Conservation (phyloP, 371 early-diverging fungal genomes). For the Haplosporangium sp. region DNA sequence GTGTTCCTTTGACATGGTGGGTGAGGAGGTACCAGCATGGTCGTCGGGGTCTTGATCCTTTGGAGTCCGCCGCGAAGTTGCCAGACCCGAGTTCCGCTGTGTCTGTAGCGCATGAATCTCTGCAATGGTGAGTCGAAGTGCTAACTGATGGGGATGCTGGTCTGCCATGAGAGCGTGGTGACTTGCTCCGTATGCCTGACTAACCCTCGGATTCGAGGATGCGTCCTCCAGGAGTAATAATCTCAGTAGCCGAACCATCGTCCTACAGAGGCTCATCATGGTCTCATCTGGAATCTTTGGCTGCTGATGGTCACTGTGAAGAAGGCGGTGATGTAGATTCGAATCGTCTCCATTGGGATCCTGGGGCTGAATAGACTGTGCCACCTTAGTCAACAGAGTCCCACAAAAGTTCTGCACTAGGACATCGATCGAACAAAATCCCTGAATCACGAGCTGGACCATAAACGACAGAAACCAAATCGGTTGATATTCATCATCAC, state of each 20-base stretch:
- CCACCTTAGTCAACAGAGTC: slow-evolving; percentile 58
- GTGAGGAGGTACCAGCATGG: background rate
- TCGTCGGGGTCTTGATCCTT: too few species aligned
- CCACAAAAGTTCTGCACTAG: slow-evolving; percentile 59
- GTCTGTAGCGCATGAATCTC: slow-evolving; percentile 53
- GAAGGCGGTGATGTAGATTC: slow-evolving; percentile 22
- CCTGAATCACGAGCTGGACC: slow-evolving; percentile 59
- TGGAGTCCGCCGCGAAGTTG: too few species aligned
- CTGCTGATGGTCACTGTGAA: too few species aligned
- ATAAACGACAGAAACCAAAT: slow-evolving; percentile 66
- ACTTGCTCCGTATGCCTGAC: slow-evolving; percentile 29
- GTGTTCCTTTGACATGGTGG: slow-evolving; percentile 4
- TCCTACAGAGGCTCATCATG: slow-evolving; percentile 59
- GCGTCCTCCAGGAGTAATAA: slow-evolving; percentile 62
- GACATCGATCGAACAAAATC: slow-evolving; percentile 57
- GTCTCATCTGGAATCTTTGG: slow-evolving; percentile 39
- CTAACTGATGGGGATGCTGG: slow-evolving; percentile 18
- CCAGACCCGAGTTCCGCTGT: slow-evolving; percentile 34
- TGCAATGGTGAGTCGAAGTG: slow-evolving; percentile 32
- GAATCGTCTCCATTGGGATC: slow-evolving; percentile 17
- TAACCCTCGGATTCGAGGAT: slow-evolving; percentile 19
- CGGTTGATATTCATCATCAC: slow-evolving; percentile 9
- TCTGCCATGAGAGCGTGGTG: slow-evolving; percentile 22
- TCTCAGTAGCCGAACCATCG: slow-evolving; percentile 61
- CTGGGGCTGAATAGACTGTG: slow-evolving; percentile 29